Percentiles rank a stretch among this genome's conserved stretches.
These are phyloP conservation scores for Chaetomiaceae sp. DNA, from an alignment of 2,329 filamentous ascomycete species.

Conservation along the genomic window DNA sequence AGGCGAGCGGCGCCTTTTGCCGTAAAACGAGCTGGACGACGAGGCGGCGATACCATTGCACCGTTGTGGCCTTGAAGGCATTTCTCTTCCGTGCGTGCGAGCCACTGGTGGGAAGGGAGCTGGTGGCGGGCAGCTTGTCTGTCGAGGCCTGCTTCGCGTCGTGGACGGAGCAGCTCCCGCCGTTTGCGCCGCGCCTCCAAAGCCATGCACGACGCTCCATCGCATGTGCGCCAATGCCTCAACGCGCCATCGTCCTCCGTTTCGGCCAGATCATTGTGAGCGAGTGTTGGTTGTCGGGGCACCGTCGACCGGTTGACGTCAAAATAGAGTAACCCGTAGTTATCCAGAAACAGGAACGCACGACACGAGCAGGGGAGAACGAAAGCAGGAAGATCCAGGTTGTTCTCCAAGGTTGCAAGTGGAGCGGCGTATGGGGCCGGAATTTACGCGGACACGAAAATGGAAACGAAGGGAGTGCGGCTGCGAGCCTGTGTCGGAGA, in stretches of 20 bases:
- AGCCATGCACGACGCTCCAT: background rate
- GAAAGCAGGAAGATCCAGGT: too few relatives aligned
- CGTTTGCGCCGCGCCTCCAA: background rate
- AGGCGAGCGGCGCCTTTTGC: slow-evolving; percentile 67
- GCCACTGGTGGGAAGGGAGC: background rate
- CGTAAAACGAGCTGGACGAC: slow-evolving; percentile 52
- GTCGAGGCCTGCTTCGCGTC: background rate
- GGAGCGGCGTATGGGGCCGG: too few relatives aligned
- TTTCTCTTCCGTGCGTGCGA: background rate
- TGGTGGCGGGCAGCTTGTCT: background rate
- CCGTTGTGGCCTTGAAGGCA: background rate
- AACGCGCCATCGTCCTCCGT: background rate
- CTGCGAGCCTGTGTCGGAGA: too few relatives aligned
- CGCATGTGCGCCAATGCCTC: background rate
- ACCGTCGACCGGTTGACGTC: too few relatives aligned
- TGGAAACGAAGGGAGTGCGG: too few relatives aligned
- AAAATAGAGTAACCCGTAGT: background rate
- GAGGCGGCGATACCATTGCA: slow-evolving; percentile 9
- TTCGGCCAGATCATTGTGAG: too few relatives aligned
- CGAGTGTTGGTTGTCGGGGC: too few relatives aligned
- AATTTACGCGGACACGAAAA: too few relatives aligned
- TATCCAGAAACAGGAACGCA: background rate
- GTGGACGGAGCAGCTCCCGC: background rate
- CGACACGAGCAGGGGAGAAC: too few relatives aligned
- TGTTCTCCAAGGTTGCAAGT: background rate